phyloP scores from a whole-genome alignment of 371 early-diverging fungal species.

The Cokeromyces recurvatus region DNA sequence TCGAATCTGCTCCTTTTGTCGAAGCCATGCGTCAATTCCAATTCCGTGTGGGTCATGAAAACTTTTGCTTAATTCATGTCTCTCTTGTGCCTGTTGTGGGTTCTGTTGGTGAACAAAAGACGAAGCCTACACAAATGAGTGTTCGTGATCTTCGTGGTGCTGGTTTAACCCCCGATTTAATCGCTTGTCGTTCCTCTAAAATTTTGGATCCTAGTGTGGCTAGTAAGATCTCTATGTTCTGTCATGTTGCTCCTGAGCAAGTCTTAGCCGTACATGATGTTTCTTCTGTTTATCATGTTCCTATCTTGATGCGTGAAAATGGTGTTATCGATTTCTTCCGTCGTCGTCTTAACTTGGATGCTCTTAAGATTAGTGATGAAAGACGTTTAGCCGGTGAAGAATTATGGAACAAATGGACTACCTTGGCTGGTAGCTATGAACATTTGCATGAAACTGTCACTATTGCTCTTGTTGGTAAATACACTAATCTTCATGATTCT shows the following conservation, averaged over 20 bases:
- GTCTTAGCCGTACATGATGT: slow-evolving; percentile 94
- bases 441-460: slow-evolving; percentile 82
- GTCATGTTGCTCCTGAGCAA: slow-evolving; percentile 91
- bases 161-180: slow-evolving; percentile 95
- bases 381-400: slow-evolving; percentile 54
- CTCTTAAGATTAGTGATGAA: slow-evolving; percentile 48
- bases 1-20: slow-evolving; percentile 97
- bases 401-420: slow-evolving; percentile 81
- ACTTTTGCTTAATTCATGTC: slow-evolving; percentile 96
- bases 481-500: slow-evolving; percentile 92
- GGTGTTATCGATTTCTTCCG: slow-evolving; percentile 80
- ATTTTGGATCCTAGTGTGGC: slow-evolving; percentile 78
- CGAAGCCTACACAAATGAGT: slow-evolving; percentile 97
- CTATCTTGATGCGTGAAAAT: slow-evolving; percentile 83
- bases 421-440: slow-evolving; percentile 74
- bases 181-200: slow-evolving; percentile 92
- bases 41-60: slow-evolving; percentile 96
- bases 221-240: slow-evolving; percentile 97
- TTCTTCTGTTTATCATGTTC: slow-evolving; percentile 95
- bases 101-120: slow-evolving; percentile 98
- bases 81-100: slow-evolving; percentile 97
- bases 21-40: slow-evolving; percentile 99
- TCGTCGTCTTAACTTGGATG: slow-evolving; percentile 75
- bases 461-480: slow-evolving; percentile 97
- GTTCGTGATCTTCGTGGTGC: slow-evolving; percentile 94